phyloP scores from a whole-genome alignment of 2,329 filamentous ascomycete species.

The Cordyceps cateniannulata region DNA sequence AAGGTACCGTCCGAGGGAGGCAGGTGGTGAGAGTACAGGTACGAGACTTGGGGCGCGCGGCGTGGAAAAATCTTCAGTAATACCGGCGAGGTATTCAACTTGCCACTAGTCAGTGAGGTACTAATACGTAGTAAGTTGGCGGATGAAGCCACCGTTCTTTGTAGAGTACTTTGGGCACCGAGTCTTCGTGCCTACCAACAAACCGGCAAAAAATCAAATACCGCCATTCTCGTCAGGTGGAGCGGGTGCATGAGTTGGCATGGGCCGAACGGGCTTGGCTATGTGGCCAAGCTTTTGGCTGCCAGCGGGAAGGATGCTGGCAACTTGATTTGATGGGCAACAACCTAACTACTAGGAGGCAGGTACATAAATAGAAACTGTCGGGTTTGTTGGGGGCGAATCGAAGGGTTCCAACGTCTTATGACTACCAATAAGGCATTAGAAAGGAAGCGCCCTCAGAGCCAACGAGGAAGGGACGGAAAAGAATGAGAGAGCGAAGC shows the following conservation, averaged over 20 bases:
- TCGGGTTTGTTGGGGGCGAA: too few species aligned
- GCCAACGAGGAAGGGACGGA: too few species aligned
- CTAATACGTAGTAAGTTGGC: background rate
- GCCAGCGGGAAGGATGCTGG: background rate
- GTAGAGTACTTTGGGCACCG: background rate
- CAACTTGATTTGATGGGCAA: background rate
- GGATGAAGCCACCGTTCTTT: background rate
- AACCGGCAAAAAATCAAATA: background rate
- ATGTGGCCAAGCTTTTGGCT: slow-evolving; percentile 3
- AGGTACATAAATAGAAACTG: too few species aligned
- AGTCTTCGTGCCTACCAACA: too few species aligned
- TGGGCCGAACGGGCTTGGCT: background rate
- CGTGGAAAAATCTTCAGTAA: background rate
- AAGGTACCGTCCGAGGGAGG: background rate
- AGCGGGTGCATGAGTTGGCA: background rate
- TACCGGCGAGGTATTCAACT: background rate
- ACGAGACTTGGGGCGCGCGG: background rate
- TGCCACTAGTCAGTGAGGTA: background rate
- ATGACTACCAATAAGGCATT: background rate
- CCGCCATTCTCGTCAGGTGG: background rate
- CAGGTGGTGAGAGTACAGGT: background rate
- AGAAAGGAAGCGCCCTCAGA: background rate
- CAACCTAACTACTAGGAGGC: too few species aligned
- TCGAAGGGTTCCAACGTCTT: background rate
- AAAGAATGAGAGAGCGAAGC: background rate